These are phyloP conservation scores for Thelonectria olida DNA, from an alignment of 2,329 filamentous ascomycete genomes.

Conservation along the genomic window DNA sequence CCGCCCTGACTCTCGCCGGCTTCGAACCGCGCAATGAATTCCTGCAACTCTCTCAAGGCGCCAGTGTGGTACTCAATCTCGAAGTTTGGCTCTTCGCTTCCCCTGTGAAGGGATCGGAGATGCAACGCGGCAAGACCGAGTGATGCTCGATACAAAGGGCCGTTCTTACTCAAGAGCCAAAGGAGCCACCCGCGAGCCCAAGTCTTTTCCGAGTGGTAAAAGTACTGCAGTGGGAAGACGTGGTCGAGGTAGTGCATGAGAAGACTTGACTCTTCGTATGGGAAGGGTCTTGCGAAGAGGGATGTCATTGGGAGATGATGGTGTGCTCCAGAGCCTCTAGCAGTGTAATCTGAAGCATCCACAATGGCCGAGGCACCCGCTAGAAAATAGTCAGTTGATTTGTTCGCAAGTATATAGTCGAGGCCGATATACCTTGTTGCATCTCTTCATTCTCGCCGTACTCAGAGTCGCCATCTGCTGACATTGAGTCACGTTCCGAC, in stretches of 20 bases:
- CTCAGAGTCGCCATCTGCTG: no score
- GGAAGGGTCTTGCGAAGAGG: not conserved
- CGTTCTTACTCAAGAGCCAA: conserved; percentile 6
- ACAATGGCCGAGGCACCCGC: no score
- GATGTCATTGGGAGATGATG: not conserved
- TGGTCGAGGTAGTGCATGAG: conserved; percentile 11
- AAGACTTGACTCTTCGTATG: not conserved
- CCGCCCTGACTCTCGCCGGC: not conserved
- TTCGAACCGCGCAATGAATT: not conserved
- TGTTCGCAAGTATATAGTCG: no score
- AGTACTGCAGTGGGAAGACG: conserved; percentile 8
- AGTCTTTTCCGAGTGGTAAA: not conserved
- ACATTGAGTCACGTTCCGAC: not conserved
- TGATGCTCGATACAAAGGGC: not conserved
- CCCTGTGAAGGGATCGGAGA: not conserved
- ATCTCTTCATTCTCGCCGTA: no score
- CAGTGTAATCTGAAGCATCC: no score
- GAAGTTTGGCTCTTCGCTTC: not conserved
- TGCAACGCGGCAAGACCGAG: not conserved
- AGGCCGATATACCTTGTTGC: no score
- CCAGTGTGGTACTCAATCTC: not conserved
- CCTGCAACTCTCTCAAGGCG: not conserved
- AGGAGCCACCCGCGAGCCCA: conserved; percentile 2
- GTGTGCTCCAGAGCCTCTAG: no score
- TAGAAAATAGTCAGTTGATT: no score